These are phyloP conservation scores for Teratosphaeria zuluensis DNA, from an alignment of 2,329 filamentous ascomycete genomes.

Conservation along the genomic window DNA sequence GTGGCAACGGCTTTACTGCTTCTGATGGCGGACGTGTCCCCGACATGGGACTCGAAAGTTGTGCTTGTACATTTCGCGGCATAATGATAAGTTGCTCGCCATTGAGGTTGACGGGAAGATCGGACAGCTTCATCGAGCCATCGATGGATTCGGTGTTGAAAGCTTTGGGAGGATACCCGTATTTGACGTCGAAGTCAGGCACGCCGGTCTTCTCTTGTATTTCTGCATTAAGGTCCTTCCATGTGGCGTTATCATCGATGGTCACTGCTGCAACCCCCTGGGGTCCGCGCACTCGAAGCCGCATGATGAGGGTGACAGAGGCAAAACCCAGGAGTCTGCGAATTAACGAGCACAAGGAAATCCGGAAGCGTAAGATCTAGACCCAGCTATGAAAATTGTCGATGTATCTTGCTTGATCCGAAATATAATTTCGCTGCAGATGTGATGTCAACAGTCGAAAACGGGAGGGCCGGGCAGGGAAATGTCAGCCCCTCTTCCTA, in stretches of 20 bases:
- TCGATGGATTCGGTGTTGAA: constrained; percentile 51
- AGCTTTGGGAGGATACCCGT: constrained; percentile 68
- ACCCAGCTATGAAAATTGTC: not conserved
- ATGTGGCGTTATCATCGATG: constrained; percentile 57
- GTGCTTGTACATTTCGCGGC: constrained; percentile 32
- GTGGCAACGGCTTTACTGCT: constrained; percentile 17
- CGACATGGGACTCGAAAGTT: constrained; percentile 23
- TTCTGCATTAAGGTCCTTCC: constrained; percentile 50
- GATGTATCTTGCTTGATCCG: too few relatives aligned
- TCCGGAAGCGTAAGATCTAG: not conserved
- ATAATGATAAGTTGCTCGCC: constrained; percentile 61
- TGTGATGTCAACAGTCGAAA: too few relatives aligned
- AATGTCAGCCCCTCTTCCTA: too few relatives aligned
- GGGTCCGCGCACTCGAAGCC: constrained; percentile 66
- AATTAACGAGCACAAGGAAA: not conserved
- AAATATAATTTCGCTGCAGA: too few relatives aligned
- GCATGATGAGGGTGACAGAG: constrained; percentile 41
- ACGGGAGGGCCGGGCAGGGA: too few relatives aligned
- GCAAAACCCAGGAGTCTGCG: not conserved
- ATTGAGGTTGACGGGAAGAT: constrained; percentile 53
- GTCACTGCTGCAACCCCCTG: constrained; percentile 61
- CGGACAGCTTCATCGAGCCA: constrained; percentile 39
- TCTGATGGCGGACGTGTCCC: constrained; percentile 13
- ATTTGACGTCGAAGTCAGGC: constrained; percentile 63
- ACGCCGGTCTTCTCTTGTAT: constrained; percentile 58